Conservation (phyloP, 345 rosid genomes). For the Nephelium lappaceum region DNA sequence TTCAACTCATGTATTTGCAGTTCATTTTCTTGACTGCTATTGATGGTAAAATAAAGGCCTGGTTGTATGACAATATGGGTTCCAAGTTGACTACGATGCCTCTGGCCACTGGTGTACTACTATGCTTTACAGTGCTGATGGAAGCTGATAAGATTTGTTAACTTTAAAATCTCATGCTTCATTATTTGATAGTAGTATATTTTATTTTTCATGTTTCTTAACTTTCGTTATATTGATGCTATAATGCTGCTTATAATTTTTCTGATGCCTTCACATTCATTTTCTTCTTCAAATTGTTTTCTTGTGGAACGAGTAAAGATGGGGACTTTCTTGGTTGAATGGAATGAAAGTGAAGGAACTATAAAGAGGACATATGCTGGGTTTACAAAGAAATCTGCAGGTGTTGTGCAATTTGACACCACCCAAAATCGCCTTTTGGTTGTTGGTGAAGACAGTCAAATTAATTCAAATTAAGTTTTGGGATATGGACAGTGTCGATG, state of each 20-base stretch:
- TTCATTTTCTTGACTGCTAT: slow-evolving; percentile 77
- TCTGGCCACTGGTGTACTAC: slow-evolving; percentile 80
- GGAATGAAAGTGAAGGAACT: slow-evolving; percentile 96
- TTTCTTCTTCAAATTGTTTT: slow-evolving; percentile 60
- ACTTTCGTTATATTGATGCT: not conserved
- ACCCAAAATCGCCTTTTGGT: slow-evolving; percentile 86
- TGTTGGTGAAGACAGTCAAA: slow-evolving; percentile 84
- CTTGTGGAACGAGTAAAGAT: slow-evolving; percentile 92
- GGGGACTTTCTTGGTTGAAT: slow-evolving; percentile 84
- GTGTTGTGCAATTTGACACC: slow-evolving; percentile 82
- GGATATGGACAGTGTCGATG: slow-evolving; percentile 80
- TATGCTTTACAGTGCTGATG: slow-evolving; percentile 89
- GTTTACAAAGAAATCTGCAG: slow-evolving; percentile 61
- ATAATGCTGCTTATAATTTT: not conserved
- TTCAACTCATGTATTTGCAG: slow-evolving; percentile 41
- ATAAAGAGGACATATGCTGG: slow-evolving; percentile 75
- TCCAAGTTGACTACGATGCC: slow-evolving; percentile 84
- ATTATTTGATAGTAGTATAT: not conserved
- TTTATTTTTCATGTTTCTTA: slow-evolving; percentile 11
- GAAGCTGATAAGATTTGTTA: slow-evolving; percentile 54
- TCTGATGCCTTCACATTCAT: not conserved
- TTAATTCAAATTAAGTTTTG: slow-evolving; percentile 94
- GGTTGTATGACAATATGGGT: slow-evolving; percentile 83
- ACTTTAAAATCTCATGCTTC: not conserved
- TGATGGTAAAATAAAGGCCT: slow-evolving; percentile 89